phyloP scores from a whole-genome alignment of 1,139 yeast species.

The Arxiozyma slooffiae region DNA sequence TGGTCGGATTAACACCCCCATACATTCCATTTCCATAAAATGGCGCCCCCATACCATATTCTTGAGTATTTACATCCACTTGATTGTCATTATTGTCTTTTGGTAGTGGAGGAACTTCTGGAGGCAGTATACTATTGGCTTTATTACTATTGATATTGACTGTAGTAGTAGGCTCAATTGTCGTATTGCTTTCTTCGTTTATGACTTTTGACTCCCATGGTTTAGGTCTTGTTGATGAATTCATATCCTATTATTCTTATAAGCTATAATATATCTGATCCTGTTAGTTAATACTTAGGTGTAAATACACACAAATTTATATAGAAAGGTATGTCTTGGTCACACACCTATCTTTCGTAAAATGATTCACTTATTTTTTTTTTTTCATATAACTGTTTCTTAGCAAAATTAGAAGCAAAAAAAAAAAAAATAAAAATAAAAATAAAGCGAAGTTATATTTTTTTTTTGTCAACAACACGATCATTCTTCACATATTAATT shows the following conservation, averaged over 20 bases:
- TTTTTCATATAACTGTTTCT: too few species aligned
- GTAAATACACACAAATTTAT: too few species aligned
- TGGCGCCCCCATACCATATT: neutral
- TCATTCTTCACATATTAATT: too few species aligned
- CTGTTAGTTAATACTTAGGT: neutral
- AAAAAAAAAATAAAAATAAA: too few species aligned
- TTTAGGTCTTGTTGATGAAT: conserved; percentile 41
- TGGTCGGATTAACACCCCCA: neutral
- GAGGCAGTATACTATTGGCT: neutral
- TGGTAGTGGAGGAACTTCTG: conserved; percentile 2
- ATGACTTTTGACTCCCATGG: conserved; percentile 61
- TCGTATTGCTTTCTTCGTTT: neutral
- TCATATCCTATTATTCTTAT: neutral
- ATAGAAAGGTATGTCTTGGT: neutral
- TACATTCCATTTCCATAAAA: neutral
- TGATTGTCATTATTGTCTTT: neutral
- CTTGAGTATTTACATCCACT: neutral
- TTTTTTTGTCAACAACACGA: too few species aligned
- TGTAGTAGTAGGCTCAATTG: neutral
- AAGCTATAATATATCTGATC: too few species aligned
- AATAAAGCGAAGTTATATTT: too few species aligned
- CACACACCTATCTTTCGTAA: too few species aligned
- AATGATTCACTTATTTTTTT: too few species aligned
- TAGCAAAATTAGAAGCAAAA: too few species aligned
- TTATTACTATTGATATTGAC: neutral